phyloP scores from a whole-genome alignment of 345 rosid species.

The rapeseed (Brassica napus) region Da-Ae NC_063446.1:66979501-66980000 shows the following conservation, averaged over 20 bases:
- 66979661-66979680: too few relatives aligned
- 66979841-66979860: neutral
- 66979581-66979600: neutral
- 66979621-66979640: too few relatives aligned
- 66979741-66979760: neutral
- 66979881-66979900: conserved; percentile 86
- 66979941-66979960: conserved; percentile 95
- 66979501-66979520: neutral
- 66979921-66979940: conserved; percentile 99
- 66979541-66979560: neutral
- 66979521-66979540: neutral
- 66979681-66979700: too few relatives aligned
- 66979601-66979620: neutral
- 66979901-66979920: conserved; percentile 90
- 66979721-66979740: neutral
- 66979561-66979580: neutral
- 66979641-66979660: too few relatives aligned
- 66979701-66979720: too few relatives aligned
- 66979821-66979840: neutral
- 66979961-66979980: conserved; percentile 99
- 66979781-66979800: neutral
- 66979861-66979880: neutral
- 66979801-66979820: neutral
- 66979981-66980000: conserved; percentile 38
- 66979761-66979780: neutral